These are phyloP conservation scores for Grosmannia huntii DNA, from an alignment of 2,329 filamentous ascomycete species.

Conservation along the genomic window DNA sequence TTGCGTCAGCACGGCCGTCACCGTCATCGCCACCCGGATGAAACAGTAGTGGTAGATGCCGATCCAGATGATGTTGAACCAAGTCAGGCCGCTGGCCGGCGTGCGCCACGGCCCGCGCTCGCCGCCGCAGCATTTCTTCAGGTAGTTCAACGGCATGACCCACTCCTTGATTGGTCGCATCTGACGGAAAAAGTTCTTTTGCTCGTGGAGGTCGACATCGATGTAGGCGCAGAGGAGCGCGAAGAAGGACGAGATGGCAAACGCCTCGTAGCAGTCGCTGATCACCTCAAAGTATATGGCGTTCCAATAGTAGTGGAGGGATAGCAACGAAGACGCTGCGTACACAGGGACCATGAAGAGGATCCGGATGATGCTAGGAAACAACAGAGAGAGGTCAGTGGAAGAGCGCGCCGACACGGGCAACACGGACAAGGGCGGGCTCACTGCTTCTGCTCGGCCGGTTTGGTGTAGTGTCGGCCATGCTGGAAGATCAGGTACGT, in stretches of 20 bases:
- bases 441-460: constrained; percentile 45
- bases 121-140: constrained; percentile 58
- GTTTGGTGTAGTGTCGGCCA: constrained; percentile 47
- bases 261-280: constrained; percentile 79
- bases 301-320: constrained; percentile 61
- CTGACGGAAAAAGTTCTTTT: constrained; percentile 69
- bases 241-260: constrained; percentile 80
- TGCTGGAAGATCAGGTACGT: constrained; percentile 46
- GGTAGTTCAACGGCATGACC: constrained; percentile 61
- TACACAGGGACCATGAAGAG: constrained; percentile 83
- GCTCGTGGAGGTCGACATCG: constrained; percentile 61
- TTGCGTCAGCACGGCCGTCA: constrained; percentile 63
- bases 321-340: constrained; percentile 58
- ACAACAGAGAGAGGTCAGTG: not conserved
- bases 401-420: not conserved
- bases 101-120: constrained; percentile 56
- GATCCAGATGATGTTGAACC: constrained; percentile 82
- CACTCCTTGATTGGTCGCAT: constrained; percentile 55
- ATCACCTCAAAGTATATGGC: constrained; percentile 72
- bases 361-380: constrained; percentile 64
- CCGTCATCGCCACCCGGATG: constrained; percentile 65
- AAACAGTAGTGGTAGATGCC: constrained; percentile 80
- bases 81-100: constrained; percentile 71
- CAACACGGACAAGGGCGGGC: constrained; percentile 11
- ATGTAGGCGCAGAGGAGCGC: constrained; percentile 70